Conservation (phyloP, 164 flowering plant genomes). For the Houttuynia cordata region DNA sequence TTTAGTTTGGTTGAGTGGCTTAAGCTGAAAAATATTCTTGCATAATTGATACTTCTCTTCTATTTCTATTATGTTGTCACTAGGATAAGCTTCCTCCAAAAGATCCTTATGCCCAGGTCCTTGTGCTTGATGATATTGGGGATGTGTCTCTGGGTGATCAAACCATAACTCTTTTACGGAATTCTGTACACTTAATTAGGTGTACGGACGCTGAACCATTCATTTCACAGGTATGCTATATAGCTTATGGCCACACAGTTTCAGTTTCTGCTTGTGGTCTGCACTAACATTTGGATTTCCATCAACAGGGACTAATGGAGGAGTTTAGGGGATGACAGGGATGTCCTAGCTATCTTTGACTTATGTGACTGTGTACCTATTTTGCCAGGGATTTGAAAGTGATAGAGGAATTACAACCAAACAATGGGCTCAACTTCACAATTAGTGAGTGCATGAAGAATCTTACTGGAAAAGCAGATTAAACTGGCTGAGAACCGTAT, state of each 20-base stretch:
- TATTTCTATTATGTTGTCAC: neutral
- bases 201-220: constrained; percentile 86
- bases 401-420: neutral
- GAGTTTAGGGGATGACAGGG: constrained; percentile 45
- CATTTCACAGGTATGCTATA: constrained; percentile 50
- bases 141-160: constrained; percentile 57
- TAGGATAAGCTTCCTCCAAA: constrained; percentile 98
- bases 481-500: no score
- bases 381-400: neutral
- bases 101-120: constrained; percentile 87
- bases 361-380: neutral
- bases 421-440: no score
- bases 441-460: neutral
- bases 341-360: neutral
- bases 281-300: neutral
- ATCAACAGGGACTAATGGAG: constrained; percentile 72
- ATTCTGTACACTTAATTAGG: constrained; percentile 82
- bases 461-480: neutral
- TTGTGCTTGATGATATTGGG: constrained; percentile 87
- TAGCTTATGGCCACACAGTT: neutral
- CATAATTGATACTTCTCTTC: neutral
- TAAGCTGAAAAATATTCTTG: neutral
- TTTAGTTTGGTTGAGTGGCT: neutral
- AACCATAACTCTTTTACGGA: constrained; percentile 52
- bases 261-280: neutral